These are phyloP conservation scores for Zygosaccharomyces bailii DNA, from an alignment of 805 yeast species.

Conservation along the genomic window DNA sequence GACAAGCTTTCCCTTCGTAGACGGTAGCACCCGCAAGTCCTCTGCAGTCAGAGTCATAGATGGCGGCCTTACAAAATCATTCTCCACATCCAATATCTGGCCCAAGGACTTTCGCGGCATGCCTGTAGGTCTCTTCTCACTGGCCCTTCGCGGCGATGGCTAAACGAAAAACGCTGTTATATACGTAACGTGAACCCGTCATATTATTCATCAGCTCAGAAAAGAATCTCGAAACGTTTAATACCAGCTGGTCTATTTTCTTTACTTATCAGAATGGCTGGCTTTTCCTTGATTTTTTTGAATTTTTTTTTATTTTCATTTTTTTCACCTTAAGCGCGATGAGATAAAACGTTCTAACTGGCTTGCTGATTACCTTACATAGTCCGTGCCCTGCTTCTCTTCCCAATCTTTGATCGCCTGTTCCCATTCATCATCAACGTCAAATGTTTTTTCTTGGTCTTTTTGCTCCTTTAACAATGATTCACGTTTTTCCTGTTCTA, in stretches of 20 bases:
- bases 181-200: background rate
- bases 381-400: conserved; percentile 36
- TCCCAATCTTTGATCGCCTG: conserved; percentile 60
- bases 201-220: background rate
- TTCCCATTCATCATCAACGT: conserved; percentile 73
- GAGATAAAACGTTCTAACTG: background rate
- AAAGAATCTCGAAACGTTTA: background rate
- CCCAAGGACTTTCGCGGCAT: conserved; percentile 35
- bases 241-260: background rate
- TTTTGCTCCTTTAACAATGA: conserved; percentile 43
- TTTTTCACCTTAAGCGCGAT: background rate
- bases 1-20: conserved; percentile 4
- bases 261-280: conserved; percentile 1
- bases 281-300: background rate
- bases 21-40: conserved; percentile 30
- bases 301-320: background rate
- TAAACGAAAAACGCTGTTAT: background rate
- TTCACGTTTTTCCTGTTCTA: conserved; percentile 47
- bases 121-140: background rate
- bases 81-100: conserved; percentile 25
- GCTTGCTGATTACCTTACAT: conserved; percentile 19
- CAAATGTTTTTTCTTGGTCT: conserved; percentile 43
- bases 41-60: conserved; percentile 31
- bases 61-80: conserved; percentile 32
- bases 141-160: background rate